These are phyloP conservation scores for Amauroascus verrucosus DNA, from an alignment of 2,329 filamentous ascomycete genomes.

Conservation along the genomic window DNA sequence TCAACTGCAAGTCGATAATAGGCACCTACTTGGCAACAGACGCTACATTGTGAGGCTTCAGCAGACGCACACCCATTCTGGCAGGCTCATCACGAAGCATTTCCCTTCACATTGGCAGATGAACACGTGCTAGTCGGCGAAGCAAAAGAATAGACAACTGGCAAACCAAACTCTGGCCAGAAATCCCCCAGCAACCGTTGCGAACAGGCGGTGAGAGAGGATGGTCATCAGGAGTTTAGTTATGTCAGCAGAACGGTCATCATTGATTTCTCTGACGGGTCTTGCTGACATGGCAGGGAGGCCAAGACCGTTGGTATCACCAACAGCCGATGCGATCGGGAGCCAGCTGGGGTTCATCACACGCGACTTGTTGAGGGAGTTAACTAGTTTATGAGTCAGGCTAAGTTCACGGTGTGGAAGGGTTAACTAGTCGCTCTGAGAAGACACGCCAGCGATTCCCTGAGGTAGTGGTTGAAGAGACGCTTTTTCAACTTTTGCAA, in stretches of 20 bases:
- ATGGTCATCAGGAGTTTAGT: background rate
- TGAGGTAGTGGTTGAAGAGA: too few species aligned
- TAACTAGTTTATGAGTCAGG: too few species aligned
- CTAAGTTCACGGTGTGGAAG: too few species aligned
- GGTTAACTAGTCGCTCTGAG: too few species aligned
- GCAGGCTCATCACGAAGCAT: too few species aligned
- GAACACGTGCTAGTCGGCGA: too few species aligned
- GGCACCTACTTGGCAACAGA: background rate
- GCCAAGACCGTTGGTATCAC: constrained; percentile 6
- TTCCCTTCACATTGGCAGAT: too few species aligned
- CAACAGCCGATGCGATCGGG: background rate
- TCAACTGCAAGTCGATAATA: background rate
- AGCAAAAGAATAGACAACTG: too few species aligned
- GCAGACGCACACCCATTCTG: too few species aligned
- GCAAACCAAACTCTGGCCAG: too few species aligned
- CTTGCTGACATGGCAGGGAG: constrained; percentile 1
- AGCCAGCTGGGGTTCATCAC: background rate
- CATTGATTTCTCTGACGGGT: background rate
- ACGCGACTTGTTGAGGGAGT: background rate
- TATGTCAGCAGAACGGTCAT: constrained; percentile 1
- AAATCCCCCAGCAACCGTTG: background rate
- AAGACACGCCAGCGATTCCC: too few species aligned
- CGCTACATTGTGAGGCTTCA: too few species aligned
- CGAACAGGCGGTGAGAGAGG: background rate
- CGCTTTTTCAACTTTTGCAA: background rate